Conservation (phyloP, 169 alveolate genomes). For the Plasmodium knowlesi region DNA sequence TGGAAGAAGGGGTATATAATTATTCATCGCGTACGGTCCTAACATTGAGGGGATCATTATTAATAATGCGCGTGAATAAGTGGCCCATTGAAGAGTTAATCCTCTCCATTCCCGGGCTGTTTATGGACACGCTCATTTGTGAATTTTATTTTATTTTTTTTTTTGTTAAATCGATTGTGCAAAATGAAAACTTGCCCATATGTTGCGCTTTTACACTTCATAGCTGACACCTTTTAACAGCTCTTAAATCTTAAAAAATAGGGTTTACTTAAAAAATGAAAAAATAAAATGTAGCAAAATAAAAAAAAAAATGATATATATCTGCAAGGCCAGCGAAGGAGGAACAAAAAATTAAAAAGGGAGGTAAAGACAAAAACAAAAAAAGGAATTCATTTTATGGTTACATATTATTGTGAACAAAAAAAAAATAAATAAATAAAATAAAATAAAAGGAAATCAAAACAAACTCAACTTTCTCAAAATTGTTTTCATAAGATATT, state of each 20-base stretch:
- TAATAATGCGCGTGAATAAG: too few species aligned
- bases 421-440: too few species aligned
- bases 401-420: not conserved
- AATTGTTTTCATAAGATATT: not conserved
- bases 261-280: not conserved
- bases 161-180: not conserved
- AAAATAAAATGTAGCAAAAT: not conserved
- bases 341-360: not conserved
- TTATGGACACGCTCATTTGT: not conserved
- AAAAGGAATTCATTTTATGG: not conserved
- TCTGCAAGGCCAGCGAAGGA: not conserved
- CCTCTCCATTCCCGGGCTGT: too few species aligned
- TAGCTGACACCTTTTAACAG: not conserved
- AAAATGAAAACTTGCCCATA: not conserved
- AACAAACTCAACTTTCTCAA: not conserved
- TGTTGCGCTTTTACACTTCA: not conserved
- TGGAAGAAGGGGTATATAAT: too few species aligned
- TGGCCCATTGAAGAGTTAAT: too few species aligned
- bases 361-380: not conserved
- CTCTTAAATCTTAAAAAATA: not conserved
- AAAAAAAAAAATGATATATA: not conserved
- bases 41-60: too few species aligned
- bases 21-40: too few species aligned
- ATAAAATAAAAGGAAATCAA: not conserved
- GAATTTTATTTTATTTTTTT: not conserved